phyloP scores from a whole-genome alignment of 2,329 filamentous ascomycete species.

The Bipolaris sorokiniana region DNA sequence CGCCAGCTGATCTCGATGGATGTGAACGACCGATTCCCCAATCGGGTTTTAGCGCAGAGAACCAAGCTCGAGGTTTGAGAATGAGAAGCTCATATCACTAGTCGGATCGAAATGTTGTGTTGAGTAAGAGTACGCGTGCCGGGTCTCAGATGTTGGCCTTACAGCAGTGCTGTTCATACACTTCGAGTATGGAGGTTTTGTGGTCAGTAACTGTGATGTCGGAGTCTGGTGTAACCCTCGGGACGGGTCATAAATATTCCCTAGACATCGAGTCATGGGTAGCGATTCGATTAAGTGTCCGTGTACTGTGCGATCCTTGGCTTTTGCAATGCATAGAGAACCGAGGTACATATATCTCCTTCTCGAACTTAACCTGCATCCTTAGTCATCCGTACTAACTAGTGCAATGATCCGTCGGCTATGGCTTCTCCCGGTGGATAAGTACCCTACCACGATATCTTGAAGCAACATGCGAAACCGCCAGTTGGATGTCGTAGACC shows the following conservation, averaged over 20 bases:
- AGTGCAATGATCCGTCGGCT: slow-evolving; percentile 1
- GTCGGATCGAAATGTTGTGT: no score
- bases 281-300: no score
- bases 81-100: no score
- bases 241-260: no score
- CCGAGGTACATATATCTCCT: neutral
- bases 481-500: neutral
- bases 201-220: no score
- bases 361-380: neutral
- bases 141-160: no score
- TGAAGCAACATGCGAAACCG: neutral
- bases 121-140: no score
- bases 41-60: no score
- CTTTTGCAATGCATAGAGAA: neutral
- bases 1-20: neutral
- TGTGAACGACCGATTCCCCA: neutral
- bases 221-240: neutral
- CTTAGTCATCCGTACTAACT: slow-evolving; percentile 4
- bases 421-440: neutral
- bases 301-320: neutral
- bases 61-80: no score
- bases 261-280: neutral
- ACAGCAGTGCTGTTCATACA: no score
- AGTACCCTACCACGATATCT: neutral
- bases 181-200: no score